These are phyloP conservation scores for Pythium biforme DNA, from an alignment of 352 stramenopile genomes.

Conservation along the genomic window DNA sequence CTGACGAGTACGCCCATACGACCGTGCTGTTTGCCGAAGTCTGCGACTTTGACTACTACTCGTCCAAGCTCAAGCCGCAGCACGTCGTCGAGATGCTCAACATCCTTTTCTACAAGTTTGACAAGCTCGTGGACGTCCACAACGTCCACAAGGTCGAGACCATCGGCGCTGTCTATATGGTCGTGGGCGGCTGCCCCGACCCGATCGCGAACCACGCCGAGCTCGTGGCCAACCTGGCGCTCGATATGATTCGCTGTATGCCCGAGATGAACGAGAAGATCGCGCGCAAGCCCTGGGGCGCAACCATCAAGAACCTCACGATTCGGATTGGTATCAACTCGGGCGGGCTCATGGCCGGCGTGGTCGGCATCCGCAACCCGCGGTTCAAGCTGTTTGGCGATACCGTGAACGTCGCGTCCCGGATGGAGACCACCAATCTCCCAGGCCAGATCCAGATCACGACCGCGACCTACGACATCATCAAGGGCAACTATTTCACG, in stretches of 20 bases:
- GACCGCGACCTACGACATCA: constrained; percentile 55
- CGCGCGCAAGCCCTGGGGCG: constrained; percentile 62
- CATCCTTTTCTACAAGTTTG: constrained; percentile 89
- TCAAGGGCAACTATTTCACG: constrained; percentile 72
- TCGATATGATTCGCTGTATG: constrained; percentile 81
- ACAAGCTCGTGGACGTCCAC: constrained; percentile 84
- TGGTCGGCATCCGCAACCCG: constrained; percentile 82
- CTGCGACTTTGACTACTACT: constrained; percentile 86
- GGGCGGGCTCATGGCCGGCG: constrained; percentile 78
- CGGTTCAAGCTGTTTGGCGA: constrained; percentile 89
- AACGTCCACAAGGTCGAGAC: constrained; percentile 91
- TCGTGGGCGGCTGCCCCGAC: constrained; percentile 77
- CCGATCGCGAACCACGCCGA: constrained; percentile 72
- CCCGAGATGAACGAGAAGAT: constrained; percentile 75
- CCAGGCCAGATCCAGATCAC: constrained; percentile 83
- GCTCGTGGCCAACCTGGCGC: constrained; percentile 74
- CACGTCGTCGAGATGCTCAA: constrained; percentile 89
- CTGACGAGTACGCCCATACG: constrained; percentile 69
- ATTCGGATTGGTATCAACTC: constrained; percentile 89
- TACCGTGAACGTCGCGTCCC: constrained; percentile 83
- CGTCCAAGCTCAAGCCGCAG: constrained; percentile 68
- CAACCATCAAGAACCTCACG: constrained; percentile 70
- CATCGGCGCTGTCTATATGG: constrained; percentile 90
- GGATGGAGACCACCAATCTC: constrained; percentile 85
- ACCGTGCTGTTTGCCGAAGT: constrained; percentile 83